Base-by-base conservation (phyloP, 805 yeast genomes). In the Pichia pseudocactophila region DNA sequence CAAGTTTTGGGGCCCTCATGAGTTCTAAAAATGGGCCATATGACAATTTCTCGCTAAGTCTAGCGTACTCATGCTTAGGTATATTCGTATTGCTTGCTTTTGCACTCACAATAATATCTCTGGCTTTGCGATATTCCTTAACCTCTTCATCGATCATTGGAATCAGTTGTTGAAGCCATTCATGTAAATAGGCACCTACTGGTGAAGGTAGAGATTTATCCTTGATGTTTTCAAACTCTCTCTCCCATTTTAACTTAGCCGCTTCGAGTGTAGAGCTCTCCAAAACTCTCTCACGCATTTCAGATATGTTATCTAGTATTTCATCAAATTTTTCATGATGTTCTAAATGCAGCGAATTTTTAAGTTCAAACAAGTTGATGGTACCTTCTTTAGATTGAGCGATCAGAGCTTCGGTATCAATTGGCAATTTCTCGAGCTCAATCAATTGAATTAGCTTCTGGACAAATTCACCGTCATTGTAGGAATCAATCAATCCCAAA, bases 161-260 rank as follows among this genome's bases (percentile, higher is more conserved):
- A 26, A 78, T 61, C 73, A 89, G 70, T 37, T 76, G 78, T 41
- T 71, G 70, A 50, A 82, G 81, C 98, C 98, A 92, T 45, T 76
- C 74, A 76, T 87, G 92, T 32, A 92, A 64, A 50, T 79, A 78
- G 1, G 78, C 80, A 45, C 87, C 88, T 32, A 89, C 65, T 11
- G 76, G 72, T 44, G 76, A 74, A 36, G 76, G 73, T 31, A 78
- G 60, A 4, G 76, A 59, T 39, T 58, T 60, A 45, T 59, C 64
- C 43, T 58, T 60, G 20, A 58, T 41, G 27, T 49, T 54, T 52
- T 86, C 94, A 51, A 75, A 82, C 49, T 80, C 89, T 51, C 79
- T 80, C 57, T 77, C 80, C 98, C 98, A 90, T 59, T 84, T 82
- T 54, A 81, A 86, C 48, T 75, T 77, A 0, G 97, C 95, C 1